A percentile compares a stretch with the other conserved stretches of the same genome.
phyloP scores from a whole-genome alignment of 148 eudicot genomes.

The Camellia sinensis region DNA sequence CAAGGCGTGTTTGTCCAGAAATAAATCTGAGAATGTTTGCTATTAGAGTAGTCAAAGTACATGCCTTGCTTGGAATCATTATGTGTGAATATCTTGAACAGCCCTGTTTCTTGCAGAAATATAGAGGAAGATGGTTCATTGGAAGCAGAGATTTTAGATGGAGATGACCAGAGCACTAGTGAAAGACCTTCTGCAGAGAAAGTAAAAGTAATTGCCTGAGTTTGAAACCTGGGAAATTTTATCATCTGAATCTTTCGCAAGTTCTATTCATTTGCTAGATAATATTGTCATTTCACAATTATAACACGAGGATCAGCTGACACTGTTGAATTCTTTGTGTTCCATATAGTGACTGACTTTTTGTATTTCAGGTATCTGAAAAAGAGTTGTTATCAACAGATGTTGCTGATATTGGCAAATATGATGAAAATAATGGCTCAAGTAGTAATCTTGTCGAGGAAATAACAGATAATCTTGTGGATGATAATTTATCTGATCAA shows the following conservation, averaged over 20 bases:
- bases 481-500: slow-evolving; percentile 51
- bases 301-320: neutral
- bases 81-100: neutral
- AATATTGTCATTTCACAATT: neutral
- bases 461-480: slow-evolving; percentile 34
- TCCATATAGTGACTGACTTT: neutral
- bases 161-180: slow-evolving; percentile 38
- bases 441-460: slow-evolving; percentile 39
- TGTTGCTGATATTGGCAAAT: slow-evolving; percentile 35
- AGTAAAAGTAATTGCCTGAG: slow-evolving; percentile 34
- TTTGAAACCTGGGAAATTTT: neutral
- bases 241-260: neutral
- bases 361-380: slow-evolving; percentile 45
- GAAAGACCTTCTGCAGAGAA: slow-evolving; percentile 47
- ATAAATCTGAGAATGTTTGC: neutral
- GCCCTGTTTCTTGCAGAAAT: slow-evolving; percentile 44
- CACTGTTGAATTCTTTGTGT: neutral
- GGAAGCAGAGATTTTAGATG: slow-evolving; percentile 47
- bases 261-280: neutral
- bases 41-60: neutral
- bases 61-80: neutral
- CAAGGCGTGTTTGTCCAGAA: neutral
- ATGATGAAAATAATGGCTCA: slow-evolving; percentile 34
- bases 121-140: slow-evolving; percentile 52
- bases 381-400: slow-evolving; percentile 37